Conservation (phyloP, 805 yeast species). For the Wickerhamomyces silvicola region DNA sequence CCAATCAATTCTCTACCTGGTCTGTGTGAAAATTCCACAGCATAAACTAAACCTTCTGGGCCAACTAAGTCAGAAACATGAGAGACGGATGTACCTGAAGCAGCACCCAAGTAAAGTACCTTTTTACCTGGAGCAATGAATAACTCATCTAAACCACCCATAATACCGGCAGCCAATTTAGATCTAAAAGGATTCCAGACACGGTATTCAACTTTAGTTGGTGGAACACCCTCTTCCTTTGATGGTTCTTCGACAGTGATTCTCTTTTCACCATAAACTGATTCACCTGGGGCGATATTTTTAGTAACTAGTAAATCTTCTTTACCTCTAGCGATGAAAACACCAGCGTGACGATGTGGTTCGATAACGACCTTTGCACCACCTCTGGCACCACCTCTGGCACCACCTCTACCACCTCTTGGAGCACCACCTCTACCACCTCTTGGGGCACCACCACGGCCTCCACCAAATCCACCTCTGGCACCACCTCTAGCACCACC, state of each 20-base stretch:
- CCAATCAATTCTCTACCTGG: slow-evolving; percentile 99
- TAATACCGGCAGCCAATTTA: slow-evolving; percentile 98
- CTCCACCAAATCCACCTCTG: slow-evolving; percentile 42
- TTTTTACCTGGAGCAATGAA: slow-evolving; percentile 98
- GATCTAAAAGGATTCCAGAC: slow-evolving; percentile 99
- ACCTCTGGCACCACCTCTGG: slow-evolving; percentile 76
- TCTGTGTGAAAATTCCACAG: slow-evolving; percentile 99
- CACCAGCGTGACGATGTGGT: slow-evolving; percentile 99
- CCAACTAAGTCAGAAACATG: slow-evolving; percentile 98
- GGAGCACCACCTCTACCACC: slow-evolving; percentile 47
- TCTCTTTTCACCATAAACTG: slow-evolving; percentile 98
- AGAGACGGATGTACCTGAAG: slow-evolving; percentile 98
- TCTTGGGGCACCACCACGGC: slow-evolving; percentile 51
- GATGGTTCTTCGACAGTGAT: slow-evolving; percentile 90
- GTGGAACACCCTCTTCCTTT: slow-evolving; percentile 77
- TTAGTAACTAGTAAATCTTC: slow-evolving; percentile 97
- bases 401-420: slow-evolving; percentile 62
- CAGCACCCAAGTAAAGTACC: slow-evolving; percentile 97
- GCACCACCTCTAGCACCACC: slow-evolving; percentile 44
- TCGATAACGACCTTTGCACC: slow-evolving; percentile 97
- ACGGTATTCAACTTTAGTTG: slow-evolving; percentile 96
- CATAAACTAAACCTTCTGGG: slow-evolving; percentile 98
- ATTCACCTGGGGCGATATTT: slow-evolving; percentile 97
- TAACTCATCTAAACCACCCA: slow-evolving; percentile 98
- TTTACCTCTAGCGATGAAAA: slow-evolving; percentile 98